Percentiles rank a stretch among this genome's conserved stretches.
These are phyloP conservation scores for Infundibulicybe gibba DNA, from an alignment of 768 basidiomycete species.

Conservation along the genomic window DNA sequence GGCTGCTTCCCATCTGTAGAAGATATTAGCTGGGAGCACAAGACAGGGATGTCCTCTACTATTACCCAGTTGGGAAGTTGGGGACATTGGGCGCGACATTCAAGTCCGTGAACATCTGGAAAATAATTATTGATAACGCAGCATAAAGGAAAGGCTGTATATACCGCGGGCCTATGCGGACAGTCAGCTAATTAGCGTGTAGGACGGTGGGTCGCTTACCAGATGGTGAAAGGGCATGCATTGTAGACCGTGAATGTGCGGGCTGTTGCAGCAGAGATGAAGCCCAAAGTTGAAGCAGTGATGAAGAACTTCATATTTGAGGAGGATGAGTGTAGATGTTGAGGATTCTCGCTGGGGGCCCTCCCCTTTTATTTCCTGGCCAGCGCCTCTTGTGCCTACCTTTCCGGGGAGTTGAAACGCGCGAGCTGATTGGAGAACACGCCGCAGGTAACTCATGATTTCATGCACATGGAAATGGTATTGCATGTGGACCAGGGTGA, in stretches of 20 bases:
- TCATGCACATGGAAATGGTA: no score
- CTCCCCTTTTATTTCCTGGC: no score
- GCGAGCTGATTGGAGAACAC: no score
- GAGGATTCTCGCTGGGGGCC: no score
- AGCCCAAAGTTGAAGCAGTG: slow-evolving; percentile 17
- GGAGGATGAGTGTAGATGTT: no score
- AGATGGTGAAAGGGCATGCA: slow-evolving; percentile 65
- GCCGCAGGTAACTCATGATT: no score
- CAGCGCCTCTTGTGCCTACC: no score
- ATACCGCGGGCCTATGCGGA: slow-evolving; percentile 36
- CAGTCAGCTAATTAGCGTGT: neutral
- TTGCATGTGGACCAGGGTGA: no score
- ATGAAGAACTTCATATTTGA: slow-evolving; percentile 24
- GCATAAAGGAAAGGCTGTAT: neutral
- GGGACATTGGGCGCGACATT: slow-evolving; percentile 47
- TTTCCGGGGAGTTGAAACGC: no score
- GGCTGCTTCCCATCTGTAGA: slow-evolving; percentile 34
- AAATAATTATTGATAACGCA: neutral
- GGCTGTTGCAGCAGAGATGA: slow-evolving; percentile 33
- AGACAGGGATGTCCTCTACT: slow-evolving; percentile 1
- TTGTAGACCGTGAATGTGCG: slow-evolving; percentile 62
- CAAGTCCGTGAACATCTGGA: slow-evolving; percentile 57
- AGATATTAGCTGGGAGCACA: neutral
- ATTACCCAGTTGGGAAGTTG: slow-evolving; percentile 40
- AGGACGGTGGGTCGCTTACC: slow-evolving; percentile 31